Evolutionary conservation across 1,284 basidiomycete genomes (phyloP), one percentile per base, ranked within the genome.

Genomic region (Inonotus hispidus): DNA sequence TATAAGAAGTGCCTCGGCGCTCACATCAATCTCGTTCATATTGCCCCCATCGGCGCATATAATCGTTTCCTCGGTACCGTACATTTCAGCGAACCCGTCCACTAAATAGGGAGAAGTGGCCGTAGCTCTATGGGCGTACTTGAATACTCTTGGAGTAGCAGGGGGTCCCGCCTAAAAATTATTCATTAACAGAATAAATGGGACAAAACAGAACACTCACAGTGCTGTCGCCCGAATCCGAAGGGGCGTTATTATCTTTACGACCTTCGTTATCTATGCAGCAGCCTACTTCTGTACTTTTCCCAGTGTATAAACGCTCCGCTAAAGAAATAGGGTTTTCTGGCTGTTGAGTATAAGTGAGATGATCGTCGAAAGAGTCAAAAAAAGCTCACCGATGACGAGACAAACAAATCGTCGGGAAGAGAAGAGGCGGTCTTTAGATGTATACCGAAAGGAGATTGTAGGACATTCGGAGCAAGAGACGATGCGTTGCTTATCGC

Each of bases 381-480:
- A n/a, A 23, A 10, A 21, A 25, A 7, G 13, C 53, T 41, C 38
- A 56, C 55, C 13, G n/a, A n/a, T n/a, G 41, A 35, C 16, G 45
- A 19, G 21, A 32, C 5, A 37, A 25, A 38, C n/a, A 32, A 39
- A 35, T 46, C 4, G n/a, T 23, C 14, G 3, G 25, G n/a, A 3
- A 46, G 23, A 29, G 13, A 19, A 46, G 14, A 21, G 19, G 23
- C 6, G 16, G 11, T 6, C 41, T 43, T 19, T 19, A 16, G 10
- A 29, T 13, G 29, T 25, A 19, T 27, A 23, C 43, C 46, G 56
- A 58, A 58, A 49, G 56, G 56, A 37, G 56, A 58, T n/a, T 23
- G 56, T 32, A 58, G 27, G 3, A 49, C n/a, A 11, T 25, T 29
- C 23, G 56, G 19, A n/a, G 27, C 25, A 4, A 37, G 19, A 16